Conservation (phyloP, 2,329 filamentous ascomycete species). For the Pseudogymnoascus sp. region DNA sequence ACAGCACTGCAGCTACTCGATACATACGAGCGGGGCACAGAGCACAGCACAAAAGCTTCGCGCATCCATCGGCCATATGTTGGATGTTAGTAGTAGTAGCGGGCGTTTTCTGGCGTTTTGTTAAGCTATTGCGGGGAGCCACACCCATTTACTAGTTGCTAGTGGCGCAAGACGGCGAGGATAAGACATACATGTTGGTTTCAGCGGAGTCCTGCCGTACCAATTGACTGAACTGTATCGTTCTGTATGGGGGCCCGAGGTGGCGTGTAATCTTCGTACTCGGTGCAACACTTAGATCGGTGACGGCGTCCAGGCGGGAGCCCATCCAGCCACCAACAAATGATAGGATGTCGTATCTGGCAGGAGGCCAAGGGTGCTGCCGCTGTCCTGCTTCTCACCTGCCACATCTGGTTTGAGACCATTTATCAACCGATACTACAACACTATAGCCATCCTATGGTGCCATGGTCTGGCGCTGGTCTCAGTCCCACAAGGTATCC, state of each 20-base stretch:
- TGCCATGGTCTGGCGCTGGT: background rate
- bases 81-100: background rate
- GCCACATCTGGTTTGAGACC: background rate
- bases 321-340: background rate
- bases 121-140: background rate
- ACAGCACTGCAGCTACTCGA: background rate
- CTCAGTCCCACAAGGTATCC: background rate
- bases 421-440: background rate
- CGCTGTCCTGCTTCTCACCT: background rate
- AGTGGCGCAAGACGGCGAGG: background rate
- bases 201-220: background rate
- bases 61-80: background rate
- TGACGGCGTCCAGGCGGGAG: background rate
- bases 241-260: background rate
- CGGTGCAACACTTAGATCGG: background rate
- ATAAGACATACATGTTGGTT: background rate
- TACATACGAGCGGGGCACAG: background rate
- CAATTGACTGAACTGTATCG: background rate
- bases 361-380: background rate
- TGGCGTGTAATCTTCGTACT: background rate
- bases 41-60: background rate
- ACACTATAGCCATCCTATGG: background rate
- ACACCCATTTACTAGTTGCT: background rate
- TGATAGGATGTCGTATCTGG: conserved; percentile 3
- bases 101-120: background rate